phyloP scores from a whole-genome alignment of 2,329 filamentous ascomycete genomes.

The Botrytis elliptica region DNA sequence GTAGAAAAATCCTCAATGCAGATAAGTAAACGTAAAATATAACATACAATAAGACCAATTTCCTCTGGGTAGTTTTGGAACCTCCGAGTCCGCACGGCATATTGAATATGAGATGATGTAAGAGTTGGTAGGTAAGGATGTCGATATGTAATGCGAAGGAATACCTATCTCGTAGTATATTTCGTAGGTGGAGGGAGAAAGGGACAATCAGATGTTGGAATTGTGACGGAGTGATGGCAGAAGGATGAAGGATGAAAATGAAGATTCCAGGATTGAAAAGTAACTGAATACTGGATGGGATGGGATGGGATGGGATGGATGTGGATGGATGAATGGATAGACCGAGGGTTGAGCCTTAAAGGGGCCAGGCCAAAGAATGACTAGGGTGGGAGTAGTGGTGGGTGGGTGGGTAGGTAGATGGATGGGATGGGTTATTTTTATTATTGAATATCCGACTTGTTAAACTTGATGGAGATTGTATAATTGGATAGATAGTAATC shows the following conservation, averaged over 20 bases:
- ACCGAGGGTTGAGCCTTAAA: constrained; percentile 10
- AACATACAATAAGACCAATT: constrained; percentile 70
- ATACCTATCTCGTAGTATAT: not conserved
- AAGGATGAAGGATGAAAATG: not conserved
- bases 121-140: not conserved
- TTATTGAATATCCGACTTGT: not conserved
- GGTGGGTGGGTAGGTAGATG: not conserved
- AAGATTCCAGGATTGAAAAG: constrained; percentile 1
- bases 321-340: not conserved
- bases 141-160: not conserved
- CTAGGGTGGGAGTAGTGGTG: not conserved
- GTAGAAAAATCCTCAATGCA: not conserved
- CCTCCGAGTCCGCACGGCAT: constrained; percentile 46
- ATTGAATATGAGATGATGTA: constrained; percentile 19
- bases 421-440: not conserved
- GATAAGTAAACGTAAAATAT: not conserved
- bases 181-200: not conserved
- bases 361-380: constrained; percentile 2
- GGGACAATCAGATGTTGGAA: not conserved
- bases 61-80: constrained; percentile 68
- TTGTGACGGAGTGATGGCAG: not conserved
- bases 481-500: not conserved
- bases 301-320: not conserved
- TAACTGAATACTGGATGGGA: not conserved
- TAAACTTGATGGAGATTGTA: not conserved